A percentile compares a stretch with the other conserved stretches of the same genome.
Evolutionary conservation across 202 grass and related monocot genomes (phyloP).

Genomic region (Brachypodium distachyon): DNA sequence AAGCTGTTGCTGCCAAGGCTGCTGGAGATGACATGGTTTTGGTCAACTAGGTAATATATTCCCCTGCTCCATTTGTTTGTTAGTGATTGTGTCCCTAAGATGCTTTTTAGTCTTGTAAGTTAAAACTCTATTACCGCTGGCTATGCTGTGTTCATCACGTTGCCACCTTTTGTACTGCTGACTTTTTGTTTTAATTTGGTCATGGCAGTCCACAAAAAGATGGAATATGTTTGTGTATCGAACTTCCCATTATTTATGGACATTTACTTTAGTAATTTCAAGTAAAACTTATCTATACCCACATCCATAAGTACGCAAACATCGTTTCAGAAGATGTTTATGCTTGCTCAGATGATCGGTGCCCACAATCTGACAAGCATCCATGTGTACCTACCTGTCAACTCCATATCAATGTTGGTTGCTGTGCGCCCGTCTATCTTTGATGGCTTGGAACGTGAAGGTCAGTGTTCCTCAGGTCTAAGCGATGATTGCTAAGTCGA

Average conservation of each 20-base stretch:
- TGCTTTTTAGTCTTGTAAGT: constrained; percentile 37
- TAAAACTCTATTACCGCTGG: constrained; percentile 26
- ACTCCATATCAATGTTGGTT: constrained; percentile 3
- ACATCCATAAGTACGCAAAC: constrained; percentile 22
- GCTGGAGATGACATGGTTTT: constrained; percentile 70
- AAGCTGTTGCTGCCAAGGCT: constrained; percentile 57
- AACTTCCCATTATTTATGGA: constrained; percentile 32
- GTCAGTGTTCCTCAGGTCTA: constrained; percentile 18
- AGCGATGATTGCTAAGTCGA: background rate
- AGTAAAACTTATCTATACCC: constrained; percentile 15
- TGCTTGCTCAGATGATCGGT: constrained; percentile 49
- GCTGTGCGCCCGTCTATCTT: constrained; percentile 5
- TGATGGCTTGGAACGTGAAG: constrained; percentile 32
- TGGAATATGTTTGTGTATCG: constrained; percentile 41
- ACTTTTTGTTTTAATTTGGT: constrained; percentile 48
- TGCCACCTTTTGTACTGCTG: constrained; percentile 42
- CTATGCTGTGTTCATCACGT: constrained; percentile 14
- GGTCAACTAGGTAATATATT: constrained; percentile 78
- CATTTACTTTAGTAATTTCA: constrained; percentile 38
- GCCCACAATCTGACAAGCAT: constrained; percentile 20
- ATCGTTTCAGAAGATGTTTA: constrained; percentile 40
- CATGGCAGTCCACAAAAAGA: constrained; percentile 45
- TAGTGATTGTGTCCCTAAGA: constrained; percentile 16
- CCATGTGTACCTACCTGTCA: constrained; percentile 5
- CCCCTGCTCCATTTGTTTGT: constrained; percentile 24